Evolutionary conservation across 1,284 basidiomycete species (phyloP), one percentile per base, ranked within the genome.

Genomic region (Ceratorhiza oryzae-sativae): DNA sequence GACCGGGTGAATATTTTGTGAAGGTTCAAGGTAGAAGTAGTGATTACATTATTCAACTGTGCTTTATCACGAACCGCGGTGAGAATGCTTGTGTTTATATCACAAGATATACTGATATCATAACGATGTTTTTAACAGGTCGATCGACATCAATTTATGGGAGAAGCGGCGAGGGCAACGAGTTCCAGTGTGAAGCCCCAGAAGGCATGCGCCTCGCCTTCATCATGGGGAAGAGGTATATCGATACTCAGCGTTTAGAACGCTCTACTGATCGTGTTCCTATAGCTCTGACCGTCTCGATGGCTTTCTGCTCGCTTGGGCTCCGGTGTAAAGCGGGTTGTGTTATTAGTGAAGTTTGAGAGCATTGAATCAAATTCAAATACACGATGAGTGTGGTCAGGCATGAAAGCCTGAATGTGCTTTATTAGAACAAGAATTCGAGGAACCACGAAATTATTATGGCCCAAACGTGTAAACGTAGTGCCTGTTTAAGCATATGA

Each of bases 201-300:
- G 9, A 23, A 20, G n/a, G 25, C 3, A 56, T 46, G 36, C 41
- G 53, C 10, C 34, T 70, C 8, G 23, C 34, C 10, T 70, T 42
- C 39, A 56, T 70, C 18, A 20, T 30, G 9, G 65, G 65, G 2
- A 70, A 70, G 46, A 70, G 65, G 65, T 70, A 15, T 20, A 53
- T 36, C 13, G 36, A 39, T 6, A 32, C 12, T 27, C 25, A 18
- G 20, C 36, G 25, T 25, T 32, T 13, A 42, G n/a, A 15, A 3
- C 5, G 5, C 2, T 39, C 18, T 15, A 10, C 5, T 12, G 6
- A 59, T 10, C 3, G 1, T 2, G 12, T 55, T 25, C 13, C n/a
- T 30, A 45, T 42, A 61, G 63, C 39, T 49, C 48, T 4, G 9
- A 39, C 10, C 42, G 36, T 13, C 15, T 67, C 32, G 27, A 67